Conservation (phyloP, 345 rosid species). For the Cardamine resedifolia region DNA sequence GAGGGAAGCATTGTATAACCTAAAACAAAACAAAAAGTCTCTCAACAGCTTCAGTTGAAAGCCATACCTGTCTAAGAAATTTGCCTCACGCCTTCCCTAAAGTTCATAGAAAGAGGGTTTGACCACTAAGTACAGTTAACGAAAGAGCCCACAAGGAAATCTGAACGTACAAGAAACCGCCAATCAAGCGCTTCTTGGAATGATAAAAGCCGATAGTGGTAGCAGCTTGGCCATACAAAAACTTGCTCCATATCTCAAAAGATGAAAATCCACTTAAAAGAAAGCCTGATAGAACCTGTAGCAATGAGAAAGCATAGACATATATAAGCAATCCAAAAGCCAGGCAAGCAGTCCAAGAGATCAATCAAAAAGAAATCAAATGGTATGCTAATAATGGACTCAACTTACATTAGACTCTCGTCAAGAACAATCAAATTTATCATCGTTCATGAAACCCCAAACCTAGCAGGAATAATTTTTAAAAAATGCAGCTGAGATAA, state of each 20-base stretch:
- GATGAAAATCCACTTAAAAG: conserved; percentile 41
- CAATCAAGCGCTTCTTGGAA: conserved; percentile 91
- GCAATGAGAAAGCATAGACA: conserved; percentile 5
- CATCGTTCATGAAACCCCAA: not conserved
- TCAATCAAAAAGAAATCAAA: not conserved
- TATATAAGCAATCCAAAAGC: not conserved
- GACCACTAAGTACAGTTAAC: conserved; percentile 86
- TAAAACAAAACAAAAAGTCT: conserved; percentile 51
- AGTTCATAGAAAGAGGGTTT: conserved; percentile 44
- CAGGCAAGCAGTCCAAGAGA: not conserved
- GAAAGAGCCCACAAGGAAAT: conserved; percentile 81
- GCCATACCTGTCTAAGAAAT: conserved; percentile 59
- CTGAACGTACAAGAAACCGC: conserved; percentile 82
- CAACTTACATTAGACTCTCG: conserved; percentile 10
- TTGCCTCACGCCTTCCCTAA: conserved; percentile 56
- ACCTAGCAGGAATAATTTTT: not conserved
- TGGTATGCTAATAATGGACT: not conserved
- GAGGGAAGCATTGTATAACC: not conserved
- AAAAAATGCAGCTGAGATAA: not conserved
- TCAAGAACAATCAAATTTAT: not conserved
- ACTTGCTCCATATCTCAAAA: conserved; percentile 72
- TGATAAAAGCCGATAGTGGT: conserved; percentile 57
- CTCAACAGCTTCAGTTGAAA: conserved; percentile 32
- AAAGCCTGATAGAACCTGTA: conserved; percentile 59
- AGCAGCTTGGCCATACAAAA: conserved; percentile 66